A percentile compares a stretch with the other conserved stretches of the same genome.
Evolutionary conservation across 2,329 filamentous ascomycete genomes (phyloP).

Genomic region (Pseudogymnoascus sp.): DNA sequence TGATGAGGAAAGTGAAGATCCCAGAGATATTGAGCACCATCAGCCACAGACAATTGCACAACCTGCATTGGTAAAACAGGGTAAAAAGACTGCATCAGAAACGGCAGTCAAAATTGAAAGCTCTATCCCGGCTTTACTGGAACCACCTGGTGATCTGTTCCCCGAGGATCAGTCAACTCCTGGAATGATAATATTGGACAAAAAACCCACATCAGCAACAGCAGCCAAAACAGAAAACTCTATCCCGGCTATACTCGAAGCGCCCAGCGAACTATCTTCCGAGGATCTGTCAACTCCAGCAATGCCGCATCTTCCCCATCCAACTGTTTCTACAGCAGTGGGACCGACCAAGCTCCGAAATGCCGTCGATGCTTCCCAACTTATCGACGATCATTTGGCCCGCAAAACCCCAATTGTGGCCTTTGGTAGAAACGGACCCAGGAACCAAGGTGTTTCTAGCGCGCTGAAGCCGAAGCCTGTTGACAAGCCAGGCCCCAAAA

Average conservation of each 20-base stretch:
- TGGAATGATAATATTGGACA: too few species aligned
- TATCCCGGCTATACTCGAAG: neutral
- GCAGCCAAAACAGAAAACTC: neutral
- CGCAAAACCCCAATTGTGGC: slow-evolving; percentile 18
- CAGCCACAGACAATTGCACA: neutral
- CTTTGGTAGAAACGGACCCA: slow-evolving; percentile 16
- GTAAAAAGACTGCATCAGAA: neutral
- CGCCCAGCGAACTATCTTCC: neutral
- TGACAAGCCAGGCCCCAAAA: neutral
- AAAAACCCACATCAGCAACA: neutral
- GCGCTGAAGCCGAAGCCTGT: neutral
- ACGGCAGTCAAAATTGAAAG: neutral
- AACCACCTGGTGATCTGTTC: neutral
- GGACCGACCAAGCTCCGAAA: neutral
- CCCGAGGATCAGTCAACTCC: neutral
- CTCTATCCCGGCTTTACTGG: neutral
- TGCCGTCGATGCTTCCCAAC: neutral
- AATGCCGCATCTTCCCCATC: neutral
- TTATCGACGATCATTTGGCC: slow-evolving; percentile 13
- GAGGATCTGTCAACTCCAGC: neutral
- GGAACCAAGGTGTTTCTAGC: slow-evolving; percentile 19
- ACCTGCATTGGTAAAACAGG: neutral
- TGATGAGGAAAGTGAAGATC: neutral
- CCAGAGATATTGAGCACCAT: neutral
- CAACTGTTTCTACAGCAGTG: neutral